Percentiles rank a stretch among this genome's conserved stretches.
Evolutionary conservation across 2,329 filamentous ascomycete species (phyloP).

Genomic region (Cladosporium phlei): DNA sequence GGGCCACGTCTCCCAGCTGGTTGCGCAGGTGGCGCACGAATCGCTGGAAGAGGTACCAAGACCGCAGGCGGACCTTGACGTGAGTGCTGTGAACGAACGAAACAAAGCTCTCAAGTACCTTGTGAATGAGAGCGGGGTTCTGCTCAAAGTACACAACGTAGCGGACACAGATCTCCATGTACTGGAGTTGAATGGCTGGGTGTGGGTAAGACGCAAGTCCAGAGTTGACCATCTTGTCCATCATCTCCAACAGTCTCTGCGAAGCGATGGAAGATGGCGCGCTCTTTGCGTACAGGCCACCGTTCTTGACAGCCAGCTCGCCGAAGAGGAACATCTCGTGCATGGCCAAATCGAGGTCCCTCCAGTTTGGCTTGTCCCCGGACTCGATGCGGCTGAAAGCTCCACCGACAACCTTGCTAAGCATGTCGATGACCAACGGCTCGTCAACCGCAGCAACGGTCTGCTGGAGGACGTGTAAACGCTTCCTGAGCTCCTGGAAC

Average conservation of each 20-base stretch:
- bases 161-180: conserved; percentile 96
- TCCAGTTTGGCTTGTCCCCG: conserved; percentile 79
- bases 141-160: conserved; percentile 91
- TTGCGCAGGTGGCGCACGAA: conserved; percentile 82
- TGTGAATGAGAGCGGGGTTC: conserved; percentile 74
- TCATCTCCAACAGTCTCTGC: conserved; percentile 82
- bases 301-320: conserved; percentile 83
- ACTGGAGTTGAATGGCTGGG: conserved; percentile 87
- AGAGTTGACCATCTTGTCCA: conserved; percentile 91
- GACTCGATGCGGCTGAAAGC: conserved; percentile 79
- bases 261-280: conserved; percentile 74
- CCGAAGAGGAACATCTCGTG: conserved; percentile 96
- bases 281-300: conserved; percentile 80
- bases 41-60: conserved; percentile 95
- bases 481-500: conserved; percentile 89
- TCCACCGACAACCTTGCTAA: conserved; percentile 81
- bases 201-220: conserved; percentile 82
- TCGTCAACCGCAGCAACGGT: conserved; percentile 88
- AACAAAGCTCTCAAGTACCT: conserved; percentile 87
- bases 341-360: conserved; percentile 87
- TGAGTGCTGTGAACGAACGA: conserved; percentile 83
- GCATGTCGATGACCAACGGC: conserved; percentile 76
- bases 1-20: conserved; percentile 82
- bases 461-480: conserved; percentile 86
- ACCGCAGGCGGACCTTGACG: conserved; percentile 78